Base-by-base conservation (phyloP, 768 basidiomycete genomes). In the Russula lepida region DNA sequence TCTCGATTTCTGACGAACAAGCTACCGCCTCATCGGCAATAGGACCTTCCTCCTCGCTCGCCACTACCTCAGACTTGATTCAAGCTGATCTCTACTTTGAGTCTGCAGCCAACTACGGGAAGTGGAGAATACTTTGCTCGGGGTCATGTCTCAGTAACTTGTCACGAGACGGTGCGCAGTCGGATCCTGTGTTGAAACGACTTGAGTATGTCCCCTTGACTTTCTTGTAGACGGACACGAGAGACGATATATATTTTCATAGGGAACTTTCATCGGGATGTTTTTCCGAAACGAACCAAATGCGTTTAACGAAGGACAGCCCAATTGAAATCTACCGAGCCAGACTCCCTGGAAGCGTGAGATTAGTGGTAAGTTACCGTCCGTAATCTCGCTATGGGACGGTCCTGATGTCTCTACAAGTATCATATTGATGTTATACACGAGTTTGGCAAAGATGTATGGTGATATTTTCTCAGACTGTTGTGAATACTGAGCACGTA, bases 201-300 rank as follows among this genome's bases (percentile, higher is more conserved):
- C 44, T 66, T 21, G 39, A 59, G 62, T 66, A 35, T 21, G 53
- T 35, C 4, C 23, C 25, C 4, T 9, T 46, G 15, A n/a, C 12
- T 28, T n/a, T 6, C 11, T 43, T 25, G 21, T 54, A 6, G 50
- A 13, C 15, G 41, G 9, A 5, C 30, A 28, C 0, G 44, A 44
- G n/a, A 39, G 19, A 39, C 8, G 19, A 33, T 27, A 11, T 7
- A 30, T 25, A 3, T 25, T 47, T 30, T 48, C 2, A 19, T 37
- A 66, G 63, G 43, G 63, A 64, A 19, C 56, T 66, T 32, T 64
- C 63, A 11, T 41, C 37, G 12, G 63, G 63, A 1, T 57, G 8
- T 23, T 66, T 66, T 43, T 66, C 63, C n/a, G 27, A 57, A 25
- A 55, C 59, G 2, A 66, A 66, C 1, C 62, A 64, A 23, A 66